Evolutionary conservation across 2,329 filamentous ascomycete genomes (phyloP).

Genomic region (Aspergillus pseudoglaucus): DNA sequence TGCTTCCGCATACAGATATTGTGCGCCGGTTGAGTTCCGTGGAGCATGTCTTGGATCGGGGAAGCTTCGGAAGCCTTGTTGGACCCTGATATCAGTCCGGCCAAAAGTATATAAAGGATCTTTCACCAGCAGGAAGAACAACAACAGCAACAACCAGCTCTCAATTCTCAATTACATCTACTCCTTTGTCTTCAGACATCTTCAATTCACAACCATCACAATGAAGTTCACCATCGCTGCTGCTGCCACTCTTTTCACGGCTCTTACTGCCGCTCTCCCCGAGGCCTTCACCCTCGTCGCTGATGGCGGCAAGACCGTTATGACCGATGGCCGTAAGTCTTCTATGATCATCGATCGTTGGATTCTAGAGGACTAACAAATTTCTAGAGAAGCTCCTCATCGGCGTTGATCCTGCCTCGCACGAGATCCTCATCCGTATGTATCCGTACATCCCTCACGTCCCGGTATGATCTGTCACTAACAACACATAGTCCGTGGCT

Average conservation of each 20-base stretch:
- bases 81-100: neutral
- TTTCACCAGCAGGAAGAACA: neutral
- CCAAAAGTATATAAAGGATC: neutral
- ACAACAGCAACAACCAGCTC: neutral
- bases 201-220: neutral
- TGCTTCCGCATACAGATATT: neutral
- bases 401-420: conserved; percentile 12
- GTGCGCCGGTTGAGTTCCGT: neutral
- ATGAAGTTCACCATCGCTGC: conserved; percentile 9
- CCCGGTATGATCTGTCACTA: neutral
- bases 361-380: neutral
- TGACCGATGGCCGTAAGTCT: conserved; percentile 19
- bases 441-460: conserved; percentile 8
- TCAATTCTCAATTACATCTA: neutral
- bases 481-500: neutral
- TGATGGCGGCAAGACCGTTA: conserved; percentile 7
- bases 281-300: conserved; percentile 8
- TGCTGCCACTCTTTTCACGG: conserved; percentile 1
- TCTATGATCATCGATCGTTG: neutral
- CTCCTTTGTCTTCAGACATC: neutral
- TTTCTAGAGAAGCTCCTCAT: conserved; percentile 16
- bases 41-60: neutral
- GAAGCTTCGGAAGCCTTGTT: neutral
- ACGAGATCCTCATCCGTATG: conserved; percentile 23
- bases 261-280: conserved; percentile 5